Conservation (phyloP, 345 rosid species). For the Moricandia moricandioides region DNA sequence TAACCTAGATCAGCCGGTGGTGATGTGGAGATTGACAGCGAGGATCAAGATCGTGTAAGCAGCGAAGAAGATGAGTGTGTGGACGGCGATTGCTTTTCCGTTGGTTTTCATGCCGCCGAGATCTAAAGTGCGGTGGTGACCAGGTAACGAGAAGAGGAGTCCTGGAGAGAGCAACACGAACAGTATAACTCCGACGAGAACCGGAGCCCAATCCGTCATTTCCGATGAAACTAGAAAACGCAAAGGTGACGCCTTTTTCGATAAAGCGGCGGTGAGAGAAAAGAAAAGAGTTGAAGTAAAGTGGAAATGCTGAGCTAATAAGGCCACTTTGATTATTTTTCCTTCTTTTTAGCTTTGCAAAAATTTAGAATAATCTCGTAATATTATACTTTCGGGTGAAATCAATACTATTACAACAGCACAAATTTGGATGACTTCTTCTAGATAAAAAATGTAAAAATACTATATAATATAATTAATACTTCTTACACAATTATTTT, state of each 20-base stretch:
- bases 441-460: too few species aligned
- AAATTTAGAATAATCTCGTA: too few species aligned
- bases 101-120: slow-evolving; percentile 88
- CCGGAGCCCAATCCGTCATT: slow-evolving; percentile 99
- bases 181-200: slow-evolving; percentile 71
- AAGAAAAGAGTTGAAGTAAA: neutral
- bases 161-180: slow-evolving; percentile 90
- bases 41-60: slow-evolving; percentile 69
- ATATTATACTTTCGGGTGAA: too few species aligned
- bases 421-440: too few species aligned
- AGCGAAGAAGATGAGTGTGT: slow-evolving; percentile 82
- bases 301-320: neutral
- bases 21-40: slow-evolving; percentile 82
- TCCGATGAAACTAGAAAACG: neutral
- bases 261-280: slow-evolving; percentile 21
- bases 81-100: slow-evolving; percentile 81
- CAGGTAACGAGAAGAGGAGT: slow-evolving; percentile 77
- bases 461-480: too few species aligned
- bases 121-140: slow-evolving; percentile 54
- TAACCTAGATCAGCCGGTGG: slow-evolving; percentile 49
- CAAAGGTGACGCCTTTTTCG: slow-evolving; percentile 16
- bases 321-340: neutral
- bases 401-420: too few species aligned
- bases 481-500: too few species aligned
- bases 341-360: neutral